These are phyloP conservation scores for Fusarium nygamai DNA, from an alignment of 2,329 filamentous ascomycete genomes.

Conservation along the genomic window DNA sequence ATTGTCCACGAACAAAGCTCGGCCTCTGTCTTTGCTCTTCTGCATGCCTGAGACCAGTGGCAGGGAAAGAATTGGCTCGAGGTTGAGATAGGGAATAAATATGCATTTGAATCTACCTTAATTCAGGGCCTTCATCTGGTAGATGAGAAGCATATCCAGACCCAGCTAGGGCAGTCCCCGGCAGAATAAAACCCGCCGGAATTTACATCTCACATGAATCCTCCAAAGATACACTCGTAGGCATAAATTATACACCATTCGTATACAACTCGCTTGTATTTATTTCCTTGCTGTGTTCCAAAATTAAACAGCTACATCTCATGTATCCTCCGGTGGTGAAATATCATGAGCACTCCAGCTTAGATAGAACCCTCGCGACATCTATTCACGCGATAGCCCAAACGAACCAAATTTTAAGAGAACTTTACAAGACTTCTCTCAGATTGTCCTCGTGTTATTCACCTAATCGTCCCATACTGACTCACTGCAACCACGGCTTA, in stretches of 20 bases:
- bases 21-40: neutral
- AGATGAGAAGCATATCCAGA: neutral
- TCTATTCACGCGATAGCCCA: neutral
- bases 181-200: neutral
- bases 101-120: too few relatives aligned
- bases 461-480: neutral
- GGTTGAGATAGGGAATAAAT: neutral
- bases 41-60: too few relatives aligned
- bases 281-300: too few relatives aligned
- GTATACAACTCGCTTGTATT: too few relatives aligned
- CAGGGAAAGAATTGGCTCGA: neutral
- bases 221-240: neutral
- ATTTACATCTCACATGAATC: too few relatives aligned
- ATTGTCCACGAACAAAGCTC: neutral
- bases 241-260: too few relatives aligned
- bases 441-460: too few relatives aligned
- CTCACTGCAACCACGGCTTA: neutral
- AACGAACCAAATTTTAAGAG: too few relatives aligned
- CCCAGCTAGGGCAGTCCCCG: neutral
- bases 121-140: neutral
- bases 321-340: too few relatives aligned
- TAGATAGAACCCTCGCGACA: neutral
- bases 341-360: neutral
- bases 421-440: too few relatives aligned
- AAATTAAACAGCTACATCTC: too few relatives aligned